These are phyloP conservation scores for Kazachstania taianensis DNA, from an alignment of 805 yeast genomes.

Conservation along the genomic window DNA sequence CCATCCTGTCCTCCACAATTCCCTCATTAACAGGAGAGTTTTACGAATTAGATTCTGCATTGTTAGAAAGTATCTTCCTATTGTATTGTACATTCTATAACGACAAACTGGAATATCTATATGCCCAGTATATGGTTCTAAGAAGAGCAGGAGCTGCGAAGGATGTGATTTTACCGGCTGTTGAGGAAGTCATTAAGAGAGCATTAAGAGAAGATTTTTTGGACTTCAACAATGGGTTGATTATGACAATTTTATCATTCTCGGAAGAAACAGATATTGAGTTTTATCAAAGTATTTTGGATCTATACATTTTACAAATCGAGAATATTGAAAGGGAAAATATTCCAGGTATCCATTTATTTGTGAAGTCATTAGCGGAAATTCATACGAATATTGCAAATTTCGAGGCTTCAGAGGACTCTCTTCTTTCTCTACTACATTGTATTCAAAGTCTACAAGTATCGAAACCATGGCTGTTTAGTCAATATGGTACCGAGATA, in stretches of 20 bases:
- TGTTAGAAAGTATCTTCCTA: conserved; percentile 24
- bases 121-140: conserved; percentile 29
- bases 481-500: conserved; percentile 58
- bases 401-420: conserved; percentile 3
- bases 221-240: conserved; percentile 15
- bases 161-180: conserved; percentile 13
- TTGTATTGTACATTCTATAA: conserved; percentile 14
- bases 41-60: conserved; percentile 4
- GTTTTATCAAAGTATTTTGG: conserved; percentile 13
- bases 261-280: not conserved
- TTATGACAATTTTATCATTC: conserved; percentile 9
- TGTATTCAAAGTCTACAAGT: conserved; percentile 36
- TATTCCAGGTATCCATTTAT: conserved; percentile 13
- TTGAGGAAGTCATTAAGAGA: conserved; percentile 5
- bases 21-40: conserved; percentile 3
- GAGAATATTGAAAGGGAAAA: conserved; percentile 16
- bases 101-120: conserved; percentile 20
- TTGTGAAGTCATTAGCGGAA: conserved; percentile 28
- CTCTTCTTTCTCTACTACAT: conserved; percentile 15
- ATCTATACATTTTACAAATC: conserved; percentile 14
- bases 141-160: conserved; percentile 18
- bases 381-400: conserved; percentile 15
- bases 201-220: not conserved
- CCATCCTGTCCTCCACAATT: conserved; percentile 1
- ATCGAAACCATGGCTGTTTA: conserved; percentile 45